Percentiles rank a stretch among this genome's conserved stretches.
Evolutionary conservation across 192 early-diverging fungal genomes (phyloP).

Genomic region (Backusella luteola): DNA sequence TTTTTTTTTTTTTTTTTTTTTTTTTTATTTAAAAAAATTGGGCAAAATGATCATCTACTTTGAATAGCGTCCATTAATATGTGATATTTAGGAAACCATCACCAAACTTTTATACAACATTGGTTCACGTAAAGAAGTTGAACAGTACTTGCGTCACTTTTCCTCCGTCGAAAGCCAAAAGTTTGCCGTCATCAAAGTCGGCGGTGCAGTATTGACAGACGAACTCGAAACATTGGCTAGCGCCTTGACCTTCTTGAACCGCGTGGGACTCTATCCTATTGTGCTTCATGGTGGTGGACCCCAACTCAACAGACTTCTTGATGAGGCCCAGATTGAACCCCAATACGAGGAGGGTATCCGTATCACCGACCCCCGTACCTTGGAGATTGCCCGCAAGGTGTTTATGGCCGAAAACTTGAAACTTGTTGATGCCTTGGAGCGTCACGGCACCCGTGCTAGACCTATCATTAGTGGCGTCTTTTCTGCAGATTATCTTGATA

Average conservation of each 20-base stretch:
- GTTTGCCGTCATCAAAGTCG: slow-evolving; percentile 99
- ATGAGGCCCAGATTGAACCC: slow-evolving; percentile 93
- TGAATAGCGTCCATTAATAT: not conserved
- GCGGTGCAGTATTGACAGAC: slow-evolving; percentile 93
- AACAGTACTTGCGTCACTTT: slow-evolving; percentile 97
- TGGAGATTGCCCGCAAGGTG: slow-evolving; percentile 92
- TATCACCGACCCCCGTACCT: slow-evolving; percentile 90
- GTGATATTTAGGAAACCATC: slow-evolving; percentile 68
- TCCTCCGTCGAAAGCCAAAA: slow-evolving; percentile 98
- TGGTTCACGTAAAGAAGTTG: slow-evolving; percentile 97
- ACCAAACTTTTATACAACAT: slow-evolving; percentile 95
- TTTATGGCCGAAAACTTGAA: slow-evolving; percentile 96
- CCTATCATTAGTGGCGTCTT: slow-evolving; percentile 97
- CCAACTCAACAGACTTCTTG: slow-evolving; percentile 88
- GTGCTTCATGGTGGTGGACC: slow-evolving; percentile 98
- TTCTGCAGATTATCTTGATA: slow-evolving; percentile 93
- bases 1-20: not conserved
- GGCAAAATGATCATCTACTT: not conserved
- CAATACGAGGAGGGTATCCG: slow-evolving; percentile 96
- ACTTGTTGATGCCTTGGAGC: slow-evolving; percentile 95
- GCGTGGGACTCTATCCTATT: slow-evolving; percentile 97
- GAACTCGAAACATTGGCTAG: slow-evolving; percentile 93
- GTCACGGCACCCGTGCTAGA: slow-evolving; percentile 91
- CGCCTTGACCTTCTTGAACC: slow-evolving; percentile 94
- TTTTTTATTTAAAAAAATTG: not conserved